Conservation (phyloP, 1,139 yeast species). For the Hansenula anomala region DNA sequence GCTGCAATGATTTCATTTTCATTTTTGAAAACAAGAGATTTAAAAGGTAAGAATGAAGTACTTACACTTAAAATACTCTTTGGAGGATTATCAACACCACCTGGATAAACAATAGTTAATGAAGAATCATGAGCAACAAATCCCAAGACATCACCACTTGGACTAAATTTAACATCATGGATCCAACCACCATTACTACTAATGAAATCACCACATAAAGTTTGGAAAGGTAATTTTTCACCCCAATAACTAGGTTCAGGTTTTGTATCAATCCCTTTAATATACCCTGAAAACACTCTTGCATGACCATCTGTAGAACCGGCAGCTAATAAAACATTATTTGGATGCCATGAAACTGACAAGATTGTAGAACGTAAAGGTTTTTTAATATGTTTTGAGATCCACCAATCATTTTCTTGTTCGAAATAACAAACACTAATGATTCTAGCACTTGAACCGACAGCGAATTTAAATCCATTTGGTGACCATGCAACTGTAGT, state of each 20-base stretch:
- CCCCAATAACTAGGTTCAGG: conserved; percentile 92
- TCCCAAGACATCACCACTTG: conserved; percentile 72
- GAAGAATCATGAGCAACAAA: conserved; percentile 79
- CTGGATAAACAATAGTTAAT: conserved; percentile 70
- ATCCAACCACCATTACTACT: conserved; percentile 85
- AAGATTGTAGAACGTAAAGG: conserved; percentile 87
- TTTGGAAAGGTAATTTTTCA: conserved; percentile 90
- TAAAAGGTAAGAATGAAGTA: conserved; percentile 82
- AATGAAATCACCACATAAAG: conserved; percentile 81
- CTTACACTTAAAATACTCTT: conserved; percentile 41
- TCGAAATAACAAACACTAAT: conserved; percentile 96
- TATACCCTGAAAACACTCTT: conserved; percentile 87
- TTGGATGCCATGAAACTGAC: conserved; percentile 91
- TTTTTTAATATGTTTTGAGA: conserved; percentile 91
- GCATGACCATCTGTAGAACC: conserved; percentile 97
- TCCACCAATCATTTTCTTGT: conserved; percentile 99
- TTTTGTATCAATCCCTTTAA: conserved; percentile 83
- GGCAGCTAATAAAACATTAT: conserved; percentile 79
- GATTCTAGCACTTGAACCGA: conserved; percentile 91
- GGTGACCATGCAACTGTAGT: conserved; percentile 95
- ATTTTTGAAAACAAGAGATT: conserved; percentile 62
- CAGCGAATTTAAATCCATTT: conserved; percentile 88
- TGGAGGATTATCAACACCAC: conserved; percentile 60
- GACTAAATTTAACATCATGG: conserved; percentile 85
- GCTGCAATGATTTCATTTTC: conserved; percentile 74